Evolutionary conservation across 73 alveolate genomes (phyloP).

Genomic region (Paramecium octaurelia): DNA sequence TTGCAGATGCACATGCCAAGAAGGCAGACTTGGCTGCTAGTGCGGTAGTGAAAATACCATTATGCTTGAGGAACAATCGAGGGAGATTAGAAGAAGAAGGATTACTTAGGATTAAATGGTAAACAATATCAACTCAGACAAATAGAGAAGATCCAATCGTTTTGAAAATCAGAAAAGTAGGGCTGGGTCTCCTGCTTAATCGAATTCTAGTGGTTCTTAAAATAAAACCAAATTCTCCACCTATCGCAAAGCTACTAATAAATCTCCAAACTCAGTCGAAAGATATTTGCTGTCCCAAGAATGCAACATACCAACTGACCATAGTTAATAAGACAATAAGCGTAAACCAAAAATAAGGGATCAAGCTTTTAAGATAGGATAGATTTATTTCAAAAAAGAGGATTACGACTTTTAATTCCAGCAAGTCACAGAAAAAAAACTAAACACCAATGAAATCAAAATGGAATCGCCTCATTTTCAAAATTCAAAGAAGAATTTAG

Average conservation of each 20-base stretch:
- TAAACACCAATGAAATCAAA: neutral
- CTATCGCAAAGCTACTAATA: neutral
- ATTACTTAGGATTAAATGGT: neutral
- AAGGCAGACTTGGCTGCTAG: neutral
- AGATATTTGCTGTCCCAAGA: neutral
- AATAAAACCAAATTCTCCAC: conserved; percentile 20
- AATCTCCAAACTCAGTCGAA: neutral
- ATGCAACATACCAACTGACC: neutral
- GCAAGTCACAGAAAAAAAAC: neutral
- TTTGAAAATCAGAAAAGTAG: neutral
- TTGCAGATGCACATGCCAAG: conserved; percentile 2
- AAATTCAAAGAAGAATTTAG: neutral
- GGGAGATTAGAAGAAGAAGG: neutral
- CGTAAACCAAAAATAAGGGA: neutral
- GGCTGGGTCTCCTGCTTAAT: neutral
- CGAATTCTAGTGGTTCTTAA: neutral
- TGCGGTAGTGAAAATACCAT: conserved; percentile 28
- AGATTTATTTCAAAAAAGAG: neutral
- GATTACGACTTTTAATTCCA: neutral
- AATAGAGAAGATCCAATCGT: neutral
- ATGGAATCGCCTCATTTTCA: neutral
- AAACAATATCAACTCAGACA: neutral
- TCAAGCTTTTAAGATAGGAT: neutral
- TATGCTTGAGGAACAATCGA: neutral
- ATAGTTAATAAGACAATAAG: neutral